Percentiles rank a stretch among this genome's conserved stretches.
phyloP scores from a whole-genome alignment of 192 early-diverging fungal species.

The Coemansia sp. region DNA sequence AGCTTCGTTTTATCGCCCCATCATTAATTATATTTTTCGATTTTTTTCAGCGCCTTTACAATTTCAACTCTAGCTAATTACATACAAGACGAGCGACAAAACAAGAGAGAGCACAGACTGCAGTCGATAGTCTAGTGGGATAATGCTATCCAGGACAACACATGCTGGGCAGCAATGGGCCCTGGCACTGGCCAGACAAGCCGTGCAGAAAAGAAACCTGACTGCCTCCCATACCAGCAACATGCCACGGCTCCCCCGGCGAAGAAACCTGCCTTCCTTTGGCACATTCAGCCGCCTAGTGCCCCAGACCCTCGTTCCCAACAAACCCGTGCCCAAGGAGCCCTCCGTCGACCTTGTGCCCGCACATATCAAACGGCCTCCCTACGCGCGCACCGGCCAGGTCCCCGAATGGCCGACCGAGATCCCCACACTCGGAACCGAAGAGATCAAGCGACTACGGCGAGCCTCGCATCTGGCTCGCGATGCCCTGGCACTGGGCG shows the following conservation, averaged over 20 bases:
- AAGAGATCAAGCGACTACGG: conserved; percentile 46
- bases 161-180: too few species aligned
- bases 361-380: conserved; percentile 49
- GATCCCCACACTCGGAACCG: conserved; percentile 42
- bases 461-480: conserved; percentile 57
- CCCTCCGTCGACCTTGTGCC: conserved; percentile 34
- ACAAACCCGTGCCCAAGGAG: conserved; percentile 25
- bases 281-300: conserved; percentile 29
- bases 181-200: too few species aligned
- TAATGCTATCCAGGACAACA: too few species aligned
- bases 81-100: too few species aligned
- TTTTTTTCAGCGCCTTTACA: too few species aligned
- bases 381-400: conserved; percentile 56
- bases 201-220: too few species aligned
- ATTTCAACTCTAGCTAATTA: too few species aligned
- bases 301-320: conserved; percentile 12
- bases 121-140: too few species aligned
- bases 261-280: conserved; percentile 7
- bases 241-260: too few species aligned
- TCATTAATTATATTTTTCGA: conserved; percentile 3
- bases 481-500: conserved; percentile 55
- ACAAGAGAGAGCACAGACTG: too few species aligned
- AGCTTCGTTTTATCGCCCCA: too few species aligned
- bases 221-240: too few species aligned
- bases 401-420: conserved; percentile 46